phyloP scores from a whole-genome alignment of 2,329 filamentous ascomycete genomes.

The Fusarium decemcellulare region DNA sequence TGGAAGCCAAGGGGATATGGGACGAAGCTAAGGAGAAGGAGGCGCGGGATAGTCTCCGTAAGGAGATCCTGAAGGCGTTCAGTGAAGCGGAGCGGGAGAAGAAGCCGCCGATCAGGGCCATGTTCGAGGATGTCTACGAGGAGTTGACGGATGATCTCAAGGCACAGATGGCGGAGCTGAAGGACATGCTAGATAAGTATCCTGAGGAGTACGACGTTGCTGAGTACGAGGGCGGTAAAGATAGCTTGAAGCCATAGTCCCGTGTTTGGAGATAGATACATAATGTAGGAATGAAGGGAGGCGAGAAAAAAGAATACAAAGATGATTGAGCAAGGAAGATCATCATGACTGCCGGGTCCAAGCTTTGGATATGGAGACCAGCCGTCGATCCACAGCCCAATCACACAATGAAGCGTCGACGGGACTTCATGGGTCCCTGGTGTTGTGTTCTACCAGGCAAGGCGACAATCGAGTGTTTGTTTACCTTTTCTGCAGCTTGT shows the following conservation, averaged over 20 bases:
- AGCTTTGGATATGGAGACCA: conserved; percentile 8
- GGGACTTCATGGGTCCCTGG: conserved; percentile 3
- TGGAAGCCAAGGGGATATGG: conserved; percentile 88
- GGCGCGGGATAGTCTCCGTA: conserved; percentile 74
- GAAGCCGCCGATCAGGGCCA: conserved; percentile 78
- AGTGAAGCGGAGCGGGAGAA: conserved; percentile 85
- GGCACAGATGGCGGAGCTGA: conserved; percentile 80
- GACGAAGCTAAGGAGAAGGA: conserved; percentile 86
- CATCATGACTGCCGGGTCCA: conserved; percentile 11
- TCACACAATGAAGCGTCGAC: conserved; percentile 2
- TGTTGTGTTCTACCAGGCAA: background rate
- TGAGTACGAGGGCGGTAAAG: conserved; percentile 81
- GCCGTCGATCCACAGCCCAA: conserved; percentile 1
- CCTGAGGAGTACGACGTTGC: conserved; percentile 91
- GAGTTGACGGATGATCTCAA: conserved; percentile 84
- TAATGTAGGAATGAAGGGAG: background rate
- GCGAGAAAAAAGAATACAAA: background rate
- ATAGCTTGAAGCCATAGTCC: conserved; percentile 65
- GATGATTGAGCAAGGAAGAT: conserved; percentile 1
- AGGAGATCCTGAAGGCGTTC: conserved; percentile 88
- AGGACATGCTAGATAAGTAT: conserved; percentile 84
- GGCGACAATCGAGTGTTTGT: background rate
- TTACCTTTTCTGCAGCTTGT: conserved; percentile 3
- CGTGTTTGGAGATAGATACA: background rate
- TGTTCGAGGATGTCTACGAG: conserved; percentile 94